A percentile compares a stretch with the other conserved stretches of the same genome.
Evolutionary conservation across 2,329 filamentous ascomycete genomes (phyloP).

Genomic region (Dryadomyces quercus-mongolicae): DNA sequence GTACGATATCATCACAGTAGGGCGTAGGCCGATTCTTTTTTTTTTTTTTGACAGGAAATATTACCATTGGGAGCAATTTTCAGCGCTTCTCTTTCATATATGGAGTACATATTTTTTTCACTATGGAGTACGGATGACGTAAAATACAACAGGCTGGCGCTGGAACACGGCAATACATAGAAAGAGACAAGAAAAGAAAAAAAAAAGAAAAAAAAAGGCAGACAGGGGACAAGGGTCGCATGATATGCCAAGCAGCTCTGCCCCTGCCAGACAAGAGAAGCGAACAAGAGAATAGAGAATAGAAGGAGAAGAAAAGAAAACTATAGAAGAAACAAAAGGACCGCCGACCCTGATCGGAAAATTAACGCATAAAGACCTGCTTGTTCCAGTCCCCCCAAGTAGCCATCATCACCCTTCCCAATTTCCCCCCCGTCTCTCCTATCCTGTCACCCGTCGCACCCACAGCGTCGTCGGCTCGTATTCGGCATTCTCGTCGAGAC

Average conservation of each 20-base stretch:
- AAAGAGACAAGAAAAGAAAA: background rate
- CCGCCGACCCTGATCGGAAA: too few species aligned
- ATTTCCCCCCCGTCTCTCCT: background rate
- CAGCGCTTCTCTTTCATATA: too few species aligned
- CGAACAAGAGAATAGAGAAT: slow-evolving; percentile 6
- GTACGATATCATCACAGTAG: too few species aligned
- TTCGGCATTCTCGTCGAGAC: slow-evolving; percentile 53
- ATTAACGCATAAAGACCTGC: too few species aligned
- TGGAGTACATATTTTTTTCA: too few species aligned
- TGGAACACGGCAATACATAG: background rate
- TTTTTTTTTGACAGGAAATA: too few species aligned
- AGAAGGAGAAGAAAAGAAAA: too few species aligned
- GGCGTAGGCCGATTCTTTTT: background rate
- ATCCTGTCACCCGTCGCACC: slow-evolving; percentile 62
- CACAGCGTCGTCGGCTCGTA: slow-evolving; percentile 60
- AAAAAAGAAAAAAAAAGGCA: background rate
- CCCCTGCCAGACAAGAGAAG: slow-evolving; percentile 14
- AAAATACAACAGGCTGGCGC: background rate
- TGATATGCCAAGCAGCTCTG: too few species aligned
- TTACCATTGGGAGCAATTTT: too few species aligned
- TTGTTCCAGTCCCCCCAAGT: too few species aligned
- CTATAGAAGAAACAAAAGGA: background rate
- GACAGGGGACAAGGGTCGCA: background rate
- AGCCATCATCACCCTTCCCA: background rate
- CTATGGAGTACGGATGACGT: background rate